Conservation (phyloP, 23 red algal species). For the Chondrus crispus region DNA sequence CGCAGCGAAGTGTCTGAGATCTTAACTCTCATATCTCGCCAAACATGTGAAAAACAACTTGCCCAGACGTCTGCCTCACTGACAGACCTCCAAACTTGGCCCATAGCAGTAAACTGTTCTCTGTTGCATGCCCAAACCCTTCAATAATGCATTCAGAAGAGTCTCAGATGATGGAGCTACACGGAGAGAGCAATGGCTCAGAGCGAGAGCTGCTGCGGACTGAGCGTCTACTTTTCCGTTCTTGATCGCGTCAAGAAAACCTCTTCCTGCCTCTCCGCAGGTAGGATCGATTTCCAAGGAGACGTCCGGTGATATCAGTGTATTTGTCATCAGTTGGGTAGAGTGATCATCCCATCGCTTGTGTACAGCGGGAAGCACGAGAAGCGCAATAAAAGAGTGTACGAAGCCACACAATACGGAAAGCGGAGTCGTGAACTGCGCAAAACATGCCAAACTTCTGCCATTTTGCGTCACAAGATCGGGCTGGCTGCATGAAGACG, state of each 20-base stretch:
- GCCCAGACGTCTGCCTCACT: slow-evolving; percentile 39
- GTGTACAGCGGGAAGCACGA: no score
- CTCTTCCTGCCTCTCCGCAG: not conserved
- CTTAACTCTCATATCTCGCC: slow-evolving; percentile 36
- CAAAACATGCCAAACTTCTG: slow-evolving; percentile 83
- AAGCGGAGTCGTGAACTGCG: no score
- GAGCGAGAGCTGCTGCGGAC: slow-evolving; percentile 9
- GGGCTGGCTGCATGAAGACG: slow-evolving; percentile 65
- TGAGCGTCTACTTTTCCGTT: slow-evolving; percentile 18
- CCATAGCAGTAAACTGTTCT: slow-evolving; percentile 1
- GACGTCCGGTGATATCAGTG: no score
- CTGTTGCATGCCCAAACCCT: slow-evolving; percentile 21
- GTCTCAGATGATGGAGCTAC: slow-evolving; percentile 37
- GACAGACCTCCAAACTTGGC: slow-evolving; percentile 22
- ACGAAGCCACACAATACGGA: no score
- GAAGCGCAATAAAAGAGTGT: no score
- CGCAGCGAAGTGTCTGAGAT: not conserved
- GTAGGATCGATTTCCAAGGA: not conserved
- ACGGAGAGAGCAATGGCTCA: slow-evolving; percentile 23
- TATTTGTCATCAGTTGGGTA: no score
- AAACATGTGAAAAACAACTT: slow-evolving; percentile 30
- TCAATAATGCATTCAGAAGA: slow-evolving; percentile 2
- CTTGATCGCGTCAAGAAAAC: slow-evolving; percentile 14
- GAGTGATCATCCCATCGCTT: no score
- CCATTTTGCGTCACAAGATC: slow-evolving; percentile 93